Conservation (phyloP, 768 basidiomycete species). For the Leccinum boreale region DNA sequence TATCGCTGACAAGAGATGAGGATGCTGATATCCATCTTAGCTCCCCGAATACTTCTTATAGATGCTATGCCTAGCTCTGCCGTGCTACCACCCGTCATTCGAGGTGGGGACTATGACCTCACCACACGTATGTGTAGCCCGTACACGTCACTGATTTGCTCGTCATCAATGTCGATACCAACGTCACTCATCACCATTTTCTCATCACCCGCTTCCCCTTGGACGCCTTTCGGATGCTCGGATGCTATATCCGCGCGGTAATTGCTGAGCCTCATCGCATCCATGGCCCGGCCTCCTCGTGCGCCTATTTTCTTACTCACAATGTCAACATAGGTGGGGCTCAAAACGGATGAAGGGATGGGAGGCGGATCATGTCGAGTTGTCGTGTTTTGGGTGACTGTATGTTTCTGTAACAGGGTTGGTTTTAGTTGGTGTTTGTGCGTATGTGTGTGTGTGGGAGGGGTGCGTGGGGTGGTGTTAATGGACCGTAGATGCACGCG, state of each 20-base stretch:
- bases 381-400: conserved; percentile 5
- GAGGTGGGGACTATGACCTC: conserved; percentile 10
- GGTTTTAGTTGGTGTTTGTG: background rate
- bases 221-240: conserved; percentile 8
- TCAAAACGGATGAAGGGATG: conserved; percentile 4
- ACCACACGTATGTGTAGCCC: background rate
- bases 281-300: background rate
- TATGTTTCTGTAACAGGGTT: background rate
- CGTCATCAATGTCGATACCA: conserved; percentile 2
- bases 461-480: background rate
- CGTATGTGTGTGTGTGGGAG: background rate
- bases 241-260: background rate
- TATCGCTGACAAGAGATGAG: background rate
- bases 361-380: background rate
- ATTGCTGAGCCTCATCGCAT: background rate
- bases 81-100: background rate
- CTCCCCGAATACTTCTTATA: conserved; percentile 79
- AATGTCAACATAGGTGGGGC: background rate
- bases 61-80: background rate
- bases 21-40: conserved; percentile 34
- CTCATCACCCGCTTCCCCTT: background rate
- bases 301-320: background rate
- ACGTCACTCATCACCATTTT: conserved; percentile 1
- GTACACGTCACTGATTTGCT: background rate
- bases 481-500: background rate